phyloP scores from a whole-genome alignment of 257 asterid genomes.

The Hygrophila difformis region DNA sequence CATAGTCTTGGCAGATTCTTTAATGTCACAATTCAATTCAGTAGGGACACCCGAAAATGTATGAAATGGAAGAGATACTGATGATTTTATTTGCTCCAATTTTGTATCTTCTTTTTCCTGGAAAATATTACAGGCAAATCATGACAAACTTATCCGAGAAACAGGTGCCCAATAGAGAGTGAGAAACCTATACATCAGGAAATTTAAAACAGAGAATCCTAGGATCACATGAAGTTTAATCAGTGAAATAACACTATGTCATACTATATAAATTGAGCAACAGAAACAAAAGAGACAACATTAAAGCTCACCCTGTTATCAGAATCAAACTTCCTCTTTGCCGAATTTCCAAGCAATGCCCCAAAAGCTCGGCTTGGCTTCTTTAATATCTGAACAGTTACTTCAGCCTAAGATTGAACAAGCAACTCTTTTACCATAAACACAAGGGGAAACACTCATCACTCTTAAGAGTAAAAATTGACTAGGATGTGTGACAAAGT shows the following conservation, averaged over 20 bases:
- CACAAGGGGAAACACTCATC: too few relatives aligned
- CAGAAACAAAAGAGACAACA: too few relatives aligned
- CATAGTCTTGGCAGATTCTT: slow-evolving; percentile 16
- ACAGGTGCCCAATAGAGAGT: too few relatives aligned
- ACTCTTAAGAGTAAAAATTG: too few relatives aligned
- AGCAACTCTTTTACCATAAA: slow-evolving; percentile 2
- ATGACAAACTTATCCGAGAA: slow-evolving; percentile 1
- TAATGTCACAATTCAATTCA: slow-evolving; percentile 16
- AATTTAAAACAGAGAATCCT: background rate
- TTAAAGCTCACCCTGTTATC: slow-evolving; percentile 43
- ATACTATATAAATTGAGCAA: too few relatives aligned
- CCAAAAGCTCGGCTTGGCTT: slow-evolving; percentile 87
- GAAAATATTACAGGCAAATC: slow-evolving; percentile 4
- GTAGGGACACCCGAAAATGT: slow-evolving; percentile 40
- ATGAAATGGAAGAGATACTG: slow-evolving; percentile 68
- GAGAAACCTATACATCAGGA: background rate
- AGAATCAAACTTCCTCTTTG: slow-evolving; percentile 65
- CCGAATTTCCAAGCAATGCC: slow-evolving; percentile 62
- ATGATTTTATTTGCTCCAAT: slow-evolving; percentile 71
- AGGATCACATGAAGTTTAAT: too few relatives aligned
- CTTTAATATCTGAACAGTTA: slow-evolving; percentile 57
- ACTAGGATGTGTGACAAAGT: too few relatives aligned
- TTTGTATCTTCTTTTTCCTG: slow-evolving; percentile 49
- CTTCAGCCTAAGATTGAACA: slow-evolving; percentile 39
- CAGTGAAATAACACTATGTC: too few relatives aligned